phyloP scores from a whole-genome alignment of 179 eudicot species.

The Spinacia oleracea region DNA sequence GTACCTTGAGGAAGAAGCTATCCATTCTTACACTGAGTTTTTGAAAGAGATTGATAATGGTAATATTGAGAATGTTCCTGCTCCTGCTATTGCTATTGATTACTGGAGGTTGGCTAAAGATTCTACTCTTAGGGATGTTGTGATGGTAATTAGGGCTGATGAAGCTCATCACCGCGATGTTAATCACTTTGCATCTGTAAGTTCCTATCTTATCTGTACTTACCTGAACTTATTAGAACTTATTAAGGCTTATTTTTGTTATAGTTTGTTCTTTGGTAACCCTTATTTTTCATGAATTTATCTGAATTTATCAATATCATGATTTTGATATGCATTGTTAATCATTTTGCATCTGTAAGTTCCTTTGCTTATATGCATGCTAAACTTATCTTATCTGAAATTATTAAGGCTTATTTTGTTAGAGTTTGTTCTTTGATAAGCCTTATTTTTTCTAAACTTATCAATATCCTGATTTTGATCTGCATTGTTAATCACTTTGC shows the following conservation, averaged over 20 bases:
- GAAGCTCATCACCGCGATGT: constrained; percentile 78
- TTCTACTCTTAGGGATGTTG: constrained; percentile 60
- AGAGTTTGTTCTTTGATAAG: too few species aligned
- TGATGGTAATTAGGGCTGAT: constrained; percentile 60
- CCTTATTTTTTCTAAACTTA: too few species aligned
- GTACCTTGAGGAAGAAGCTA: constrained; percentile 66
- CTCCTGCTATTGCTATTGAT: constrained; percentile 68
- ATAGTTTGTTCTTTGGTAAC: too few species aligned
- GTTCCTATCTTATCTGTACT: background rate
- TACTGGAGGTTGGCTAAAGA: constrained; percentile 57
- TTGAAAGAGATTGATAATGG: constrained; percentile 61
- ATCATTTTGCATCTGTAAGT: too few species aligned
- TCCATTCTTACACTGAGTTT: constrained; percentile 68
- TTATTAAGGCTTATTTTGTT: too few species aligned
- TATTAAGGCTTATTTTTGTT: too few species aligned
- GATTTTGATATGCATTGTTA: background rate
- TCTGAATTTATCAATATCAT: too few species aligned
- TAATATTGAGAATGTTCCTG: constrained; percentile 52
- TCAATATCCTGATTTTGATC: background rate
- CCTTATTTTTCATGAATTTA: too few species aligned
- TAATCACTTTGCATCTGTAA: constrained; percentile 68
- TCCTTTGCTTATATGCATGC: background rate
- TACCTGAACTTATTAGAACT: too few species aligned
- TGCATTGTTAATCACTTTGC: too few species aligned
- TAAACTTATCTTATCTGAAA: too few species aligned